Percentiles rank a stretch among this genome's conserved stretches.
Conservation (phyloP, 2,329 filamentous ascomycete genomes). For the Emmonsiellopsis sp. region DNA sequence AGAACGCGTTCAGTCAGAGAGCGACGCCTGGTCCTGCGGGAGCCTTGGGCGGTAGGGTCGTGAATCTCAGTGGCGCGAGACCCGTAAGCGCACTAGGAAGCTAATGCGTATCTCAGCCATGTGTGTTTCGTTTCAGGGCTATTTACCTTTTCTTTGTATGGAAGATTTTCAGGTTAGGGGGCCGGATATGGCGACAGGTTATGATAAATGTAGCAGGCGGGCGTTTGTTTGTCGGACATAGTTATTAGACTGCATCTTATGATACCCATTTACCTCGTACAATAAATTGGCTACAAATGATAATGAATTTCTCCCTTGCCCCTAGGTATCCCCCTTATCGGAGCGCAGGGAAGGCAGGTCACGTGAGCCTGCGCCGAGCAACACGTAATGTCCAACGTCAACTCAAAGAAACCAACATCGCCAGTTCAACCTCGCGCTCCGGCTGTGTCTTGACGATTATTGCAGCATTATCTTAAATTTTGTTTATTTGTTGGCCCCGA, state of each 20-base stretch:
- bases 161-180: not conserved
- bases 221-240: not conserved
- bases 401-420: not conserved
- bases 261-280: not conserved
- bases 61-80: slow-evolving; percentile 49
- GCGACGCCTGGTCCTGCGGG: slow-evolving; percentile 16
- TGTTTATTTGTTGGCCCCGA: not conserved
- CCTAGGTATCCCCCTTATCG: too few species aligned
- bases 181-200: not conserved
- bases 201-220: not conserved
- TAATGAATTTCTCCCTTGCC: not conserved
- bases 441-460: too few species aligned
- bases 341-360: not conserved
- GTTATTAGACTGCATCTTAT: not conserved
- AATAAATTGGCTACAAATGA: too few species aligned
- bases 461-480: too few species aligned
- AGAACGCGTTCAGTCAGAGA: slow-evolving; percentile 21
- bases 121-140: not conserved
- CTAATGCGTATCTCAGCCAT: not conserved
- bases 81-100: slow-evolving; percentile 33
- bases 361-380: not conserved
- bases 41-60: slow-evolving; percentile 44
- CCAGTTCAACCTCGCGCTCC: not conserved
- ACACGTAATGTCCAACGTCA: not conserved
- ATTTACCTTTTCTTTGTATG: not conserved